Conservation (phyloP, 768 basidiomycete species). For the Lactarius sanguifluus region DNA sequence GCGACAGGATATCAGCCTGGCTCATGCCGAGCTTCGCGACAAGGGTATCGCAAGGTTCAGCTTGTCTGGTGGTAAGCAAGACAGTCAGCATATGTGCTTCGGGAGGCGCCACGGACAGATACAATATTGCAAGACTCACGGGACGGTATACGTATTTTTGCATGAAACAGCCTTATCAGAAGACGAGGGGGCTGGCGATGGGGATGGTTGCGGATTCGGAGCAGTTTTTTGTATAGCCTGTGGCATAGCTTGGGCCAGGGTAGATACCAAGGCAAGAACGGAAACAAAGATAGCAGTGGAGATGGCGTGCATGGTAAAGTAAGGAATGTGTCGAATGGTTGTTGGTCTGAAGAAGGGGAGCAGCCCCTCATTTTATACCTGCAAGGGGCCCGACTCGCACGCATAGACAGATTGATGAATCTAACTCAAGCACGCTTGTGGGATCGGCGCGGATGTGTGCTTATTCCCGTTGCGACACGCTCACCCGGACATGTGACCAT, state of each 20-base stretch:
- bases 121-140: background rate
- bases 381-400: too few relatives aligned
- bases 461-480: background rate
- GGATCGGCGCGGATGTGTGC: background rate
- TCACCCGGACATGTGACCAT: background rate
- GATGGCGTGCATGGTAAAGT: conserved; percentile 8
- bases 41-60: conserved; percentile 12
- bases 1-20: background rate
- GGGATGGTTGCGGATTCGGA: too few relatives aligned
- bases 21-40: background rate
- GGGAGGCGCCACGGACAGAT: background rate
- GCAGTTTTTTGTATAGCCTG: too few relatives aligned
- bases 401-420: too few relatives aligned
- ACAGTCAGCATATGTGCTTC: background rate
- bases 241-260: background rate
- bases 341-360: background rate
- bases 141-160: background rate
- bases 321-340: background rate
- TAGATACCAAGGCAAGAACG: conserved; percentile 5
- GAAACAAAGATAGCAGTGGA: conserved; percentile 4
- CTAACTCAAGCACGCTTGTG: background rate
- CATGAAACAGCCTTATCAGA: background rate
- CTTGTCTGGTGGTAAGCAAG: background rate
- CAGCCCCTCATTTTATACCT: conserved; percentile 3
- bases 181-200: background rate